Base-by-base conservation (phyloP, 352 stramenopile genomes). In the Thraustotheca clavata region DNA sequence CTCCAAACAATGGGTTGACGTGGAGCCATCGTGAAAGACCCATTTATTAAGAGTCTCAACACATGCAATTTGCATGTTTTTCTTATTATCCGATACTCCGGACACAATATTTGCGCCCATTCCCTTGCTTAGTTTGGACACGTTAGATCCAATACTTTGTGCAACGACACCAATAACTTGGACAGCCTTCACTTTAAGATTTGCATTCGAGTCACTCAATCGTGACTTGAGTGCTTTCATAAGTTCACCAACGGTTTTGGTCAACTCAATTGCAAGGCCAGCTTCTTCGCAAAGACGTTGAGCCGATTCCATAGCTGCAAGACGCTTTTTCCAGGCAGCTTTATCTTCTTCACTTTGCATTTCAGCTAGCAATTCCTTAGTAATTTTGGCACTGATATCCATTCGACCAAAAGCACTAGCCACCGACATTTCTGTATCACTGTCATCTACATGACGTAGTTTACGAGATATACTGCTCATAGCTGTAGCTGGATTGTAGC, bases 291-390 rank as follows among this genome's bases (percentile, higher is more conserved):
- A 95, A 55, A 95, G 87, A 32, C 69, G 76, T 62, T 93, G 79
- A 0, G 89, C 74, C 24, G 60, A 75, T 33, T 92, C 84, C 78
- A 95, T 95, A 2, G 86, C 86, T 32, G 83, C 84, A 18, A 79
- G 59, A 18, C 86, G 79, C 57, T 92, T 92, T 59, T 95, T 93
- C 86, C 84, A 95, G 0, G 83, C 84, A 3, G 77, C 75, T 40
- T 90, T 93, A 60, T 92, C 83, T 1, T 88, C 77, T 69, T 94
- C 86, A 31, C 83, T 90, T 39, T 91, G 88, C 76, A 95, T 88
- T 38, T 89, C 75, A 1, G 79, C 83, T 41, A 95, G 74, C n/a
- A 95, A 62, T 8, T 95, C 83, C 57, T 92, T 95, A 20, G 86
- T 93, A 29, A 95, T 77, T 40, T 93, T 83, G 24, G 61, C 71